A percentile compares a stretch with the other conserved stretches of the same genome.
These are phyloP conservation scores for Globisporangium camurandrum DNA, from an alignment of 352 stramenopile genomes.

Conservation along the genomic window DNA sequence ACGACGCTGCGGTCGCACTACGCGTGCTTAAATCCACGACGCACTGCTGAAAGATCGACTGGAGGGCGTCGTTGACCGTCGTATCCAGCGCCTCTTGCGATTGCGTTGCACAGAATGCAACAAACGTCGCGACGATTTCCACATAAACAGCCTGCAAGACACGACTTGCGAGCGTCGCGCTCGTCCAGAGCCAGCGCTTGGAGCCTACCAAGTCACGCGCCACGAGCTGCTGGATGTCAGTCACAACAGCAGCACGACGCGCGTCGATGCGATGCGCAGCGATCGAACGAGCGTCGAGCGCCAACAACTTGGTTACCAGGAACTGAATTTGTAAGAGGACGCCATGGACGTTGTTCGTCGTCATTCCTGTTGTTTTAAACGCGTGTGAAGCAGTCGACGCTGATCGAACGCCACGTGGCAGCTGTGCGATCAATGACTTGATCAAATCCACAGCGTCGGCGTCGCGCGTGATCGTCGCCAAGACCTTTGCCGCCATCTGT, in stretches of 20 bases:
- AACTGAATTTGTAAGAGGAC: constrained; percentile 52
- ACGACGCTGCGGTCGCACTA: not conserved
- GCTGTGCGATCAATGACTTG: constrained; percentile 21
- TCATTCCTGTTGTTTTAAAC: constrained; percentile 7
- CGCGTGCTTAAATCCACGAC: constrained; percentile 24
- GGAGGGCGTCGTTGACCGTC: no score
- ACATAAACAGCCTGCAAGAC: constrained; percentile 43
- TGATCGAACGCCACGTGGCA: constrained; percentile 29
- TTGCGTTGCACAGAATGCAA: constrained; percentile 16
- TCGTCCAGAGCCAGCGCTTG: constrained; percentile 43
- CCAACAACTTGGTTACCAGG: constrained; percentile 34
- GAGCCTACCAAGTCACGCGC: constrained; percentile 25
- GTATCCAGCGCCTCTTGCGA: no score
- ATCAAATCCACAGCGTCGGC: constrained; percentile 41
- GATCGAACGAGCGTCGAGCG: no score
- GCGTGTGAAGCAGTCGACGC: not conserved
- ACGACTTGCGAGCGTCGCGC: constrained; percentile 18
- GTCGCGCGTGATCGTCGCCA: constrained; percentile 59
- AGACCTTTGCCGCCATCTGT: constrained; percentile 71
- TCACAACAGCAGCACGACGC: constrained; percentile 4
- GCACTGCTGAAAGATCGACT: constrained; percentile 20
- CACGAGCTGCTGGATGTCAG: constrained; percentile 24
- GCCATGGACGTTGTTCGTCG: constrained; percentile 63
- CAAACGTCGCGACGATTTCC: constrained; percentile 37
- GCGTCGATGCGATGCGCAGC: constrained; percentile 3